A percentile compares a stretch with the other conserved stretches of the same genome.
Evolutionary conservation across 768 basidiomycete species (phyloP).

Genomic region (Calvatia gigantea): DNA sequence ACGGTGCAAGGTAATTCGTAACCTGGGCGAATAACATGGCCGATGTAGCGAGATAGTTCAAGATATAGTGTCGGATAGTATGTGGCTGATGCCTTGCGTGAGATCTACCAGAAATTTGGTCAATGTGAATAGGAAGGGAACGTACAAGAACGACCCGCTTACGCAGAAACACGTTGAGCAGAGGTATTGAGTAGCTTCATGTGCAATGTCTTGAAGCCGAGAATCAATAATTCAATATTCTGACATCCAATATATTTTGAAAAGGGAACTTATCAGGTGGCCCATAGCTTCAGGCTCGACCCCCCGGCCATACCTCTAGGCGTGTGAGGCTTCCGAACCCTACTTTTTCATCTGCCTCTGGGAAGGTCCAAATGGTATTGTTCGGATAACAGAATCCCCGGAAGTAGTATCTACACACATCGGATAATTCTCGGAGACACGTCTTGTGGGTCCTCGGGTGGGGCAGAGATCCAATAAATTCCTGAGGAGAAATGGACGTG

Average conservation of each 20-base stretch:
- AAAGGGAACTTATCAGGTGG: slow-evolving; percentile 69
- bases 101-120: slow-evolving; percentile 56
- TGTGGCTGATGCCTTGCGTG: slow-evolving; percentile 90
- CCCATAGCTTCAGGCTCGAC: slow-evolving; percentile 98
- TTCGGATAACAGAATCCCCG: slow-evolving; percentile 97
- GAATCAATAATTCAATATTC: neutral
- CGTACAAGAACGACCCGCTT: slow-evolving; percentile 89
- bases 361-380: slow-evolving; percentile 86
- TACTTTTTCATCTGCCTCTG: slow-evolving; percentile 79
- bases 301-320: slow-evolving; percentile 99
- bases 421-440: slow-evolving; percentile 52
- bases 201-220: slow-evolving; percentile 68
- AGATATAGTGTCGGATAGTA: slow-evolving; percentile 96
- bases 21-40: slow-evolving; percentile 57
- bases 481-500: slow-evolving; percentile 50
- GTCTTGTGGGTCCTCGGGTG: slow-evolving; percentile 33
- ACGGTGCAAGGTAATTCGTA: slow-evolving; percentile 82
- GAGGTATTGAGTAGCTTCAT: slow-evolving; percentile 83
- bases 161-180: slow-evolving; percentile 62
- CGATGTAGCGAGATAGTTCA: slow-evolving; percentile 86
- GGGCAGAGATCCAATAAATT: slow-evolving; percentile 61
- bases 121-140: neutral
- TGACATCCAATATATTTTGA: neutral
- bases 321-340: slow-evolving; percentile 87
- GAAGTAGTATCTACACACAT: slow-evolving; percentile 90